Percentiles rank a stretch among this genome's conserved stretches.
phyloP scores from a whole-genome alignment of 768 basidiomycete genomes.

The Russula griseocarnosa region DNA sequence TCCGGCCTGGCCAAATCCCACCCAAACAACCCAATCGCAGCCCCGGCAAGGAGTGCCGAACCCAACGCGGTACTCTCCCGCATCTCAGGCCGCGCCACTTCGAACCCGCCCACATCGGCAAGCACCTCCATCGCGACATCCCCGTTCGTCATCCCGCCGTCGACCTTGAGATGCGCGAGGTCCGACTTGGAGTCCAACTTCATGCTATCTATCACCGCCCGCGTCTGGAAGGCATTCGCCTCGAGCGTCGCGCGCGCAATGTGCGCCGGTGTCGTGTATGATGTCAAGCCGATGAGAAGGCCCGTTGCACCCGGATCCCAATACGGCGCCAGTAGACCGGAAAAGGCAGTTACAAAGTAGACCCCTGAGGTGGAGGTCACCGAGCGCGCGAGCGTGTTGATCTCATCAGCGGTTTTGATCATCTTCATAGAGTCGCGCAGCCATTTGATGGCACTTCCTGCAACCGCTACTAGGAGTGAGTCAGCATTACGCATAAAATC shows the following conservation, averaged over 20 bases:
- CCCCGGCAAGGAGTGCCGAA: slow-evolving; percentile 88
- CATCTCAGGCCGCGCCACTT: slow-evolving; percentile 92
- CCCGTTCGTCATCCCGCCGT: slow-evolving; percentile 98
- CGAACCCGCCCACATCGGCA: slow-evolving; percentile 88
- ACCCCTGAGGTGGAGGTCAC: slow-evolving; percentile 81
- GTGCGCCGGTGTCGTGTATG: slow-evolving; percentile 88
- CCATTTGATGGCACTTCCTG: slow-evolving; percentile 96
- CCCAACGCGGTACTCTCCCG: slow-evolving; percentile 95
- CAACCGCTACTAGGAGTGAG: slow-evolving; percentile 68
- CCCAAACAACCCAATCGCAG: slow-evolving; percentile 81
- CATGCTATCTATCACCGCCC: slow-evolving; percentile 94
- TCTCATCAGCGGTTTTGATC: slow-evolving; percentile 74
- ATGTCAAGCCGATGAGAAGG: slow-evolving; percentile 77
- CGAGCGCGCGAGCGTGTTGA: slow-evolving; percentile 77
- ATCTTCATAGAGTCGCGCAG: slow-evolving; percentile 85
- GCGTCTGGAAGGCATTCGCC: slow-evolving; percentile 94
- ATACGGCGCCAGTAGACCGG: slow-evolving; percentile 92
- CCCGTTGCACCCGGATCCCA: slow-evolving; percentile 95
- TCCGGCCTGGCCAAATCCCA: slow-evolving; percentile 86
- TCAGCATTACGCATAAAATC: neutral
- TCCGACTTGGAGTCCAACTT: slow-evolving; percentile 79
- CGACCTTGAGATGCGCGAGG: slow-evolving; percentile 85
- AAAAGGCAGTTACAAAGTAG: slow-evolving; percentile 96
- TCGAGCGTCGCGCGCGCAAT: slow-evolving; percentile 94
- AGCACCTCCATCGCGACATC: slow-evolving; percentile 84